Evolutionary conservation across 208 protist genomes (phyloP).

Genomic region (Leptomonas pyrrhocoris): DNA sequence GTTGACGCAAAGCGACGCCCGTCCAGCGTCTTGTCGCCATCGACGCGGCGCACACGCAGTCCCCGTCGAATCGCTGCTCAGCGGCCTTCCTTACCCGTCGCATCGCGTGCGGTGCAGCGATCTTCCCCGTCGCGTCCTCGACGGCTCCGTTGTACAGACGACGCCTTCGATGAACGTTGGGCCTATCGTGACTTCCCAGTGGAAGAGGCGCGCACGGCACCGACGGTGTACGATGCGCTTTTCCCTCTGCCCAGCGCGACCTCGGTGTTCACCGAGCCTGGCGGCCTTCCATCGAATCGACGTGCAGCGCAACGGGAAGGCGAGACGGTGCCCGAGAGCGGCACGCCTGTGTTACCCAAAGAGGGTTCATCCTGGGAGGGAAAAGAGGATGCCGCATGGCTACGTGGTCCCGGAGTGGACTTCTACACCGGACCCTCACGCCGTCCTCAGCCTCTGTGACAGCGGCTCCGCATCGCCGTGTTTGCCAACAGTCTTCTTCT

Average conservation of each 20-base stretch:
- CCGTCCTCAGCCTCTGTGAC: conserved; percentile 11
- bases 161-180: conserved; percentile 22
- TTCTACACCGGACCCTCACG: conserved; percentile 35
- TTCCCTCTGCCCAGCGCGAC: conserved; percentile 27
- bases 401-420: background rate
- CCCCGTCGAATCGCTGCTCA: background rate
- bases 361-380: background rate
- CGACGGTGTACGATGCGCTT: conserved; percentile 36
- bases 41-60: no score
- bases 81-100: background rate
- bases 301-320: background rate
- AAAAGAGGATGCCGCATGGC: background rate
- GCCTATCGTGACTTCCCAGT: conserved; percentile 28
- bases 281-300: background rate
- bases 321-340: background rate
- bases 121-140: background rate
- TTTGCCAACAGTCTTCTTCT: background rate
- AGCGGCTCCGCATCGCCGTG: background rate
- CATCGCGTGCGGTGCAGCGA: conserved; percentile 1
- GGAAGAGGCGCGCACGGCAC: conserved; percentile 5
- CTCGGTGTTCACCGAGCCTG: conserved; percentile 16
- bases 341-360: background rate
- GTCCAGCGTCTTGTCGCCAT: background rate
- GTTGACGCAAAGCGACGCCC: conserved; percentile 3
- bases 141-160: background rate